Base-by-base conservation (phyloP, 345 rosid genomes). In the Laguncularia racemosa region DNA sequence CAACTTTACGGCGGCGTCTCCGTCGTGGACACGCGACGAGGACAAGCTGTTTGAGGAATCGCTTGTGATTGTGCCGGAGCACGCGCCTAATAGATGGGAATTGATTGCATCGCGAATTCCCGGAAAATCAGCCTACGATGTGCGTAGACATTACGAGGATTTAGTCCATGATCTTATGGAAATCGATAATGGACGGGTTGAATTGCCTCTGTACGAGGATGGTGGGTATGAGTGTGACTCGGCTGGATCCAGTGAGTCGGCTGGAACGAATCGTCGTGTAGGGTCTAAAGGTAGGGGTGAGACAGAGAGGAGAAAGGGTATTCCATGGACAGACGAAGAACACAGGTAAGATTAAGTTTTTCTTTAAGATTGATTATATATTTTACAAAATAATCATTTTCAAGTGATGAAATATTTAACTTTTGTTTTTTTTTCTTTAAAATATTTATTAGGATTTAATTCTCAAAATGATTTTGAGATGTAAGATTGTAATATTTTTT, bases 241-340 rank as follows among this genome's bases (percentile, higher is more conserved):
- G 9, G 40, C 40, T 33, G 40, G 40, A 10, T 33, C 40, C 40
- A 33, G 40, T 33, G 40, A 33, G 9, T 33, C 16, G 45, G 56
- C 16, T 44, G 60, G 40, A 19, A 52, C 20, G 3, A 48, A 48
- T 46, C 13, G 46, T 6, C 43, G 40, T 46, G 4, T 23, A 23
- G 43, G 46, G 12, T 15, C 51, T 44, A 46, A 53, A 12, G 26
- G 38, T 28, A 43, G 20, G 46, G 20, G 59, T 44, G 62, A 61
- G 49, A 57, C 21, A 1, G 75, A 71, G 54, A 54, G 75, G 64
- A 53, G 69, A 52, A 71, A 66, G 52, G 75, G 75, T 2, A 17
- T 53, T 19, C 63, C 75, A 3, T 71, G 75, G 75, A 57, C 71
- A 12, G 71, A 67, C 19, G 67, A 71, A 50, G 75, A 71, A 59